Base-by-base conservation (phyloP, 2,329 filamentous ascomycete species). In the Cryphonectria japonica region DNA sequence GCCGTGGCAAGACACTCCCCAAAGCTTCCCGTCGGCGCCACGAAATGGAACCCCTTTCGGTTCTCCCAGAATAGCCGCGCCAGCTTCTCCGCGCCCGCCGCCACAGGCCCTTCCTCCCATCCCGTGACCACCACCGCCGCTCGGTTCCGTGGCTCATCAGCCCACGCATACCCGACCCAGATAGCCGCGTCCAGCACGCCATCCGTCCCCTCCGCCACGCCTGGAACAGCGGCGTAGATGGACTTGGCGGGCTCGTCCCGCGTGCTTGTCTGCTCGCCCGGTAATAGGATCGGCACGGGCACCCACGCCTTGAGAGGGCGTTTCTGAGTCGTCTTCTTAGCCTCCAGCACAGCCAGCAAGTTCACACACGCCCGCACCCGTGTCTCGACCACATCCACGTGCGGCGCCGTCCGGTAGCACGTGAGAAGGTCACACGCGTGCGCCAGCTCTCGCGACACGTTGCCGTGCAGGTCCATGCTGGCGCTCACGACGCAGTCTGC, bases 111-210 rank as follows among this genome's bases (percentile, higher is more conserved):
- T 66, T 80, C 73, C 61, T 86, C 80, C 85, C 85, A 87, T 14
- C 86, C 86, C 0, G 85, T 87, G 0, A 85, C 84, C 5, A 87
- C 80, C 3, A 87, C 81, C 2, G 78, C 83, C 0, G 85, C 86
- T 8, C 83, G 80, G 70, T 87, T 86, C 29, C 86, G 80, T 32
- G 84, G 84, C 75, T 86, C 85, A 71, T 88, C 86, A 0, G 86
- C 86, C 86, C 86, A 87, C 0, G 85, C 83, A 73, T 88, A 88
- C 2, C 86, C 86, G 0, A 87, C 85, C 85, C 86, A 88, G 39
- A 87, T 81, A 0, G 85, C 84, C 0, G 85, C 85, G 74, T 88
- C 86, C 16, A 87, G 77, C 0, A 87, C 78, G 0, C 82, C 83
- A 0, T 80, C 74, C 11, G 73, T 71, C 0, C 78, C 78, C 75